Percentiles rank a stretch among this genome's conserved stretches.
These are phyloP conservation scores for Kazachstania africana DNA, from an alignment of 805 yeast species.

Conservation along the genomic window DNA sequence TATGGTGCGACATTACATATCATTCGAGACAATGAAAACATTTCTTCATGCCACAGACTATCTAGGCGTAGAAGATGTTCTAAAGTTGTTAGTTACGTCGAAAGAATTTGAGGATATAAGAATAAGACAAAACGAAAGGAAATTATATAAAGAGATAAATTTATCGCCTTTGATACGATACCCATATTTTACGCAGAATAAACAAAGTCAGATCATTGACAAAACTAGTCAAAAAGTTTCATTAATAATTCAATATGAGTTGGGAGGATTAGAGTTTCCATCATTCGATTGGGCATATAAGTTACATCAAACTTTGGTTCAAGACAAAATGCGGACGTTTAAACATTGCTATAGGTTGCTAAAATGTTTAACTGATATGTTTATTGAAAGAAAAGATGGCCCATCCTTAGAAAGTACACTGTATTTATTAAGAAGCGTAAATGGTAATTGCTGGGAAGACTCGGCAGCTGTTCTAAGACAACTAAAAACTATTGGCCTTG, in stretches of 20 bases:
- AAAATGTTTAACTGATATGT: slow-evolving; percentile 35
- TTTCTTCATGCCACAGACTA: slow-evolving; percentile 16
- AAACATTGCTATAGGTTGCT: slow-evolving; percentile 33
- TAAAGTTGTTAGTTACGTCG: slow-evolving; percentile 25
- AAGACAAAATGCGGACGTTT: slow-evolving; percentile 35
- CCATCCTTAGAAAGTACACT: slow-evolving; percentile 30
- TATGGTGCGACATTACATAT: slow-evolving; percentile 38
- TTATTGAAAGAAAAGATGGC: slow-evolving; percentile 31
- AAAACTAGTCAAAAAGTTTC: slow-evolving; percentile 29
- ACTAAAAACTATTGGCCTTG: slow-evolving; percentile 35
- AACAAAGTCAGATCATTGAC: slow-evolving; percentile 16
- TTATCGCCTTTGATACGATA: slow-evolving; percentile 28
- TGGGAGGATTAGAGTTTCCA: slow-evolving; percentile 40
- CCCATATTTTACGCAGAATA: slow-evolving; percentile 25
- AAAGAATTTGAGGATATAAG: slow-evolving; percentile 32
- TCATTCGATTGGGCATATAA: slow-evolving; percentile 30
- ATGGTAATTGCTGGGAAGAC: slow-evolving; percentile 42
- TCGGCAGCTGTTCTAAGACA: slow-evolving; percentile 35
- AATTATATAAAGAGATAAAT: slow-evolving; percentile 34
- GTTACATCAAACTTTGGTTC: slow-evolving; percentile 29
- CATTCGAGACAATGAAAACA: slow-evolving; percentile 32
- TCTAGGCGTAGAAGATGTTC: slow-evolving; percentile 11
- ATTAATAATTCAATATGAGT: slow-evolving; percentile 36
- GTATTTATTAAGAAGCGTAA: slow-evolving; percentile 29
- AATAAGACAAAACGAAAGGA: slow-evolving; percentile 34